These are phyloP conservation scores for Sarocladium strictum DNA, from an alignment of 2,329 filamentous ascomycete genomes.

Conservation along the genomic window DNA sequence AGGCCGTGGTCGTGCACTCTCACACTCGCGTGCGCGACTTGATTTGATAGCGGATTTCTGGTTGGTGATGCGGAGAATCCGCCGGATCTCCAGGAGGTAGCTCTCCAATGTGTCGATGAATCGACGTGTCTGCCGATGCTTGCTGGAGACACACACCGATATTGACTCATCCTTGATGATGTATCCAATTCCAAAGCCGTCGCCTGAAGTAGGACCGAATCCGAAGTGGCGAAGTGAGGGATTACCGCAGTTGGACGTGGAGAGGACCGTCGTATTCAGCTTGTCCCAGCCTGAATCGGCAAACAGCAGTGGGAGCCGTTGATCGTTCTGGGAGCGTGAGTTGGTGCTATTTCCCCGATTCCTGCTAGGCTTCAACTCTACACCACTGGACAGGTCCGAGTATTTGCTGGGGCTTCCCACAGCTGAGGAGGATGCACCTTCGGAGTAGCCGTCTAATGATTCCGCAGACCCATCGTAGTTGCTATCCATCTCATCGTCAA, in stretches of 20 bases:
- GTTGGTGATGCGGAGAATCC: constrained; percentile 67
- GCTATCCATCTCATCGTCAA: constrained; percentile 58
- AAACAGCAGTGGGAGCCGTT: constrained; percentile 71
- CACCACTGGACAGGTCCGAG: constrained; percentile 32
- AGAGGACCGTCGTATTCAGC: constrained; percentile 88
- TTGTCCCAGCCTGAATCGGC: constrained; percentile 89
- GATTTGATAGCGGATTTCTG: constrained; percentile 33
- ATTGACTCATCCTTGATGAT: constrained; percentile 83
- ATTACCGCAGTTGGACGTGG: constrained; percentile 98
- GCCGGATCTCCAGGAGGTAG: constrained; percentile 85
- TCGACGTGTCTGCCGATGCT: constrained; percentile 87
- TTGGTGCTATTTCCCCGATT: constrained; percentile 49
- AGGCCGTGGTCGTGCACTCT: constrained; percentile 31
- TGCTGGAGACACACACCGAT: constrained; percentile 85
- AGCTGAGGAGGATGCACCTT: constrained; percentile 36
- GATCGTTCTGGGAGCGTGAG: constrained; percentile 40
- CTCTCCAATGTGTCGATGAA: constrained; percentile 86
- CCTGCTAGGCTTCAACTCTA: constrained; percentile 31
- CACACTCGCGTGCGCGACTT: constrained; percentile 49
- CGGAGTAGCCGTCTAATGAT: constrained; percentile 44
- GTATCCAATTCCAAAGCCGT: constrained; percentile 96
- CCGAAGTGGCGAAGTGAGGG: constrained; percentile 92
- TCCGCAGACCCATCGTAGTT: constrained; percentile 60
- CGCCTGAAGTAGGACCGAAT: constrained; percentile 88
- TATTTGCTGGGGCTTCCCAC: constrained; percentile 49